Base-by-base conservation (phyloP, 305 asterid species). In the Caryopteris hybrid region DNA sequence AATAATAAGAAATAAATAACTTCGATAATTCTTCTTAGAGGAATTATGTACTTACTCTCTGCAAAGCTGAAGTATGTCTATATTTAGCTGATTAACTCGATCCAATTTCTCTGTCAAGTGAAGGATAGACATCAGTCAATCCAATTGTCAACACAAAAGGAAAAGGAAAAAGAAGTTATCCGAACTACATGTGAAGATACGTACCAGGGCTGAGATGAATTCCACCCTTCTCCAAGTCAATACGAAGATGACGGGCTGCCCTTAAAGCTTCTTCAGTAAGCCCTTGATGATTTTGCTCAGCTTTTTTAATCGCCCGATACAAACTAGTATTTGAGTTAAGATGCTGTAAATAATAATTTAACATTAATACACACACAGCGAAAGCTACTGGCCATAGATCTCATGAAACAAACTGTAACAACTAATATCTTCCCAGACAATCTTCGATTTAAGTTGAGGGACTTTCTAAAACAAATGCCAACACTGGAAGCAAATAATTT, bases 161-260 rank as follows among this genome's bases (percentile, higher is more conserved):
- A 57, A 46, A 14, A 52, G 42, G 56, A 29, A 29, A 61, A 64
- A 51, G 66, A 73, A 18, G 60, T 70, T 51, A 25, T 22, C 25
- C 22, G 2, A 69, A 60, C 61, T 61, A 58, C 50, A 75, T 25
- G 67, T 46, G 61, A 66, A 71, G 69, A 74, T 64, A 65, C 58
- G 46, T 82, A 94, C 99, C 97, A 66, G 88, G 74, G 71, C 76
- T 70, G 41, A 94, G 97, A 83, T 94, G 98, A 83, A 91, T 89
- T 76, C 99, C 99, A 74, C 98, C 98, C 87, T 87, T 91, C 86
- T 94, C 99, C 77, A 91, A 80, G 81, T 91, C 98, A 74, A 68
- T 77, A 12, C 95, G 95, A 64, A 86, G 76, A 82, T 79, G 76
- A 58, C 57, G 85, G 64, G 93, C 99, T 70, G 91, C 91, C 79